Base-by-base conservation (phyloP, 225 moss, liverwort and hornwort species). In the Anthoceros angustus region DNA sequence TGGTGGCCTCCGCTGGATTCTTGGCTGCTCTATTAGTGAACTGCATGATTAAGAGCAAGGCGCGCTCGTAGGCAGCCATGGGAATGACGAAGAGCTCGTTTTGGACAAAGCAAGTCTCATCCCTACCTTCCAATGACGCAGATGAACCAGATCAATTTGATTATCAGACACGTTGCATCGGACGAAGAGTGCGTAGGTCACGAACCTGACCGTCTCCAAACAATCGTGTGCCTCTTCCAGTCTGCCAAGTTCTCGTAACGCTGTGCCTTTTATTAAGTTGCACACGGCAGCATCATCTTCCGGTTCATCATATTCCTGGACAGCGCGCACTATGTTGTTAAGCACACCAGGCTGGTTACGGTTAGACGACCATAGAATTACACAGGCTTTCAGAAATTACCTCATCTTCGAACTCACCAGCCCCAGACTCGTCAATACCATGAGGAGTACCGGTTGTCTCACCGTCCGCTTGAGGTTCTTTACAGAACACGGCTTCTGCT, bases 31-130 rank as follows among this genome's bases (percentile, higher is more conserved):
- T 76, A 42, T 77, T 74, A 40, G 84, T 80, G 66, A 87, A 71
- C 69, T 86, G 83, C 65, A 80, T 82, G 64, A 94, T 86, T 64
- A 90, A 81, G 40, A 90, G 70, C 67, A 94, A 70, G 43, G 93
- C 87, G 45, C 90, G 86, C 74, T 94, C 90, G 50, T 94, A 94
- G n/a, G 90, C 87, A 39, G 87, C 87, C 93, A 94, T 94, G 9
- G 90, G 90, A 64, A 85, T 74, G 41, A 82, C 77, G 70, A 90
- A 94, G 39, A 86, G 80, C 43, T 94, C 93, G 7, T 69, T 83
- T 69, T 94, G 84, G 64, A 94, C 74, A 63, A 73, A 87, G 76
- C 84, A 90, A 38, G 78, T 81, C 62, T 79, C 76, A 48, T 86
- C 84, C 77, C 93, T 90, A 43, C 46, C 41, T 45, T 18, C 0